phyloP scores from a whole-genome alignment of 2,329 filamentous ascomycete genomes.

The Madurella fahalii region DNA sequence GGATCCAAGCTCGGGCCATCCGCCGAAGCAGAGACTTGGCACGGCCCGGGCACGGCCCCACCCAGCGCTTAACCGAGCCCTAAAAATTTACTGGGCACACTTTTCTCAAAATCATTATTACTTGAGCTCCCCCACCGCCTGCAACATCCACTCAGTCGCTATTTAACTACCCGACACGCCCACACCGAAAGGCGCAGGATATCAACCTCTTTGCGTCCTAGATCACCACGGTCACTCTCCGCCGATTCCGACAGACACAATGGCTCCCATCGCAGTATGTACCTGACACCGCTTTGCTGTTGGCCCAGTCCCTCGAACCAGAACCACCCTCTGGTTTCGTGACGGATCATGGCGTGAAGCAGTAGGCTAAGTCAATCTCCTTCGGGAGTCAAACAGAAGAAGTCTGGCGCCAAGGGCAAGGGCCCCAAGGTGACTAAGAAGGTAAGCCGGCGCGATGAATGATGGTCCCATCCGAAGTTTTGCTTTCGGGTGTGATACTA shows the following conservation, averaged over 20 bases:
- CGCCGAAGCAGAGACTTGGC: slow-evolving; percentile 2
- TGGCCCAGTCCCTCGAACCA: slow-evolving; percentile 53
- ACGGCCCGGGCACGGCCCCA: neutral
- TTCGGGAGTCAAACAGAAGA: slow-evolving; percentile 53
- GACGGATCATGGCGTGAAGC: slow-evolving; percentile 58
- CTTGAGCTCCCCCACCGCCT: slow-evolving; percentile 10
- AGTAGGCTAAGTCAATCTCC: slow-evolving; percentile 89
- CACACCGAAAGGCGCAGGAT: slow-evolving; percentile 69
- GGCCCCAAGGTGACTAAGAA: slow-evolving; percentile 77
- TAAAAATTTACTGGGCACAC: slow-evolving; percentile 18
- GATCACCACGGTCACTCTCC: slow-evolving; percentile 19
- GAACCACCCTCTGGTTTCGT: slow-evolving; percentile 7
- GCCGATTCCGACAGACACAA: slow-evolving; percentile 50
- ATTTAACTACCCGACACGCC: slow-evolving; percentile 17
- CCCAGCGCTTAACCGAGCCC: slow-evolving; percentile 7
- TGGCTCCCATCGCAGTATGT: slow-evolving; percentile 90
- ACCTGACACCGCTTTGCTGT: slow-evolving; percentile 85
- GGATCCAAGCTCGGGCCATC: no score
- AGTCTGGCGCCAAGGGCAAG: slow-evolving; percentile 61
- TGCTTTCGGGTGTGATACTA: neutral
- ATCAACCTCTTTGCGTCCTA: slow-evolving; percentile 62
- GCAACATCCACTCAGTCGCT: slow-evolving; percentile 6
- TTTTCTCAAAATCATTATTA: slow-evolving; percentile 9
- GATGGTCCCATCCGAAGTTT: neutral
- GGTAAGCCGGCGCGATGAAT: slow-evolving; percentile 44